Percentiles rank a stretch among this genome's conserved stretches.
These are phyloP conservation scores for Trichaptum fuscoviolaceum DNA, from an alignment of 768 basidiomycete species.

Conservation along the genomic window DNA sequence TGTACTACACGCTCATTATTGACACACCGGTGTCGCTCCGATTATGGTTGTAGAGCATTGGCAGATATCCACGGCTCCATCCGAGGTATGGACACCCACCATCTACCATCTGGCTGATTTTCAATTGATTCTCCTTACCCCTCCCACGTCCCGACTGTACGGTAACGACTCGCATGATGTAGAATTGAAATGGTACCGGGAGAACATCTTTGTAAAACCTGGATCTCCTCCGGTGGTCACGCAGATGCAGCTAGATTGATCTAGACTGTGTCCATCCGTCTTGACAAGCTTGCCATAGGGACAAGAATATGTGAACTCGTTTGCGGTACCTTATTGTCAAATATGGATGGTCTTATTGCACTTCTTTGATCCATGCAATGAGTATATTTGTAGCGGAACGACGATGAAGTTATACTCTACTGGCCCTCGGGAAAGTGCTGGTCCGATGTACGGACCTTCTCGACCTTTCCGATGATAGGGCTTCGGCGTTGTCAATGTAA, in stretches of 20 bases:
- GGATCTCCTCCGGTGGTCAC: conserved; percentile 5
- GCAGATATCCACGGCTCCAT: conserved; percentile 81
- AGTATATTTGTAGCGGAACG: neutral
- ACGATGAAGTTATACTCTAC: neutral
- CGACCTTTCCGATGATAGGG: neutral
- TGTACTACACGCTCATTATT: no score
- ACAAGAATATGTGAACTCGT: no score
- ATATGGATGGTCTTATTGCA: neutral
- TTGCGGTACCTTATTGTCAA: neutral
- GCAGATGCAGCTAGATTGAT: neutral
- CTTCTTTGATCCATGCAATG: neutral
- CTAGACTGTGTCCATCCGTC: neutral
- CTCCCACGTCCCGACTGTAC: neutral
- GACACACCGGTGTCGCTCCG: neutral
- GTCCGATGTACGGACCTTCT: neutral
- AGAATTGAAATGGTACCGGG: conserved; percentile 80
- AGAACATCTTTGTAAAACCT: conserved; percentile 59
- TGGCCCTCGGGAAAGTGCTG: neutral
- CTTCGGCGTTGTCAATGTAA: neutral
- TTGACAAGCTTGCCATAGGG: no score
- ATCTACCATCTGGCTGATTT: conserved; percentile 1
- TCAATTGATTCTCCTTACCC: conserved; percentile 3
- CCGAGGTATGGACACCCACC: conserved; percentile 37
- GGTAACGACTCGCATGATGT: conserved; percentile 2
- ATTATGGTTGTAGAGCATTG: conserved; percentile 51